Base-by-base conservation (phyloP, 140 eudicot genomes). In the Anethum foeniculum region DNA sequence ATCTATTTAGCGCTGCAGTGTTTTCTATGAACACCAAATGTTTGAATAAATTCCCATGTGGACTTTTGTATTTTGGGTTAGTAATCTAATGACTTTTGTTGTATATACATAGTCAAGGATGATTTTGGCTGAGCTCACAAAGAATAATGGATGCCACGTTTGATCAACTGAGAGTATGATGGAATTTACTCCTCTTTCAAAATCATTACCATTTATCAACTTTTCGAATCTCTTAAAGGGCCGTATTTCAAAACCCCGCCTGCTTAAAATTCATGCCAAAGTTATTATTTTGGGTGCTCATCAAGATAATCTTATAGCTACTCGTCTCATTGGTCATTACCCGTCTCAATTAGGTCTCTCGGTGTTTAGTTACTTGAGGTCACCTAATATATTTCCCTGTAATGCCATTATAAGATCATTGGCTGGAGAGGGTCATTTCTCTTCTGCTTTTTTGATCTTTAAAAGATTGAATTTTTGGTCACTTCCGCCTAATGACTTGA, bases 291-390 rank as follows among this genome's bases (percentile, higher is more conserved):
- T 69, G 39, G 77, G 84, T 32, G 82, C 84, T 6, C 90, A 87
- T 69, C 93, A 87, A 79, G 69, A 90, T 86, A 84, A 90, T 69
- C 90, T 90, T 86, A 79, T 86, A 4, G 91, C 93, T 47, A 90
- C 93, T 71, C 91, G 90, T 56, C 90, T 90, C 79, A 87, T 90
- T 43, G 91, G 90, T 62, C 89, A 85, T 7, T 90, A 87, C 89
- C 87, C 88, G 1, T 58, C 85, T 23, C 80, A 78, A 7, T 38
- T 44, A 1, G 81, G 87, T 51, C 87, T 90, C 14, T 56, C 67
- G 21, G 82, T 90, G 25, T 83, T 90, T 62, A 49, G 60, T 62
- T 77, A 62, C 10, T 71, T 90, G 18, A 82, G 58, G 21, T 27
- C 81, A 7, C 91, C 93, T 72, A 90, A 90, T 39, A 82, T 90